A percentile compares a stretch with the other conserved stretches of the same genome.
These are phyloP conservation scores for Yamadazyma pseudoaaseri DNA, from an alignment of 1,139 yeast genomes.

Conservation along the genomic window DNA sequence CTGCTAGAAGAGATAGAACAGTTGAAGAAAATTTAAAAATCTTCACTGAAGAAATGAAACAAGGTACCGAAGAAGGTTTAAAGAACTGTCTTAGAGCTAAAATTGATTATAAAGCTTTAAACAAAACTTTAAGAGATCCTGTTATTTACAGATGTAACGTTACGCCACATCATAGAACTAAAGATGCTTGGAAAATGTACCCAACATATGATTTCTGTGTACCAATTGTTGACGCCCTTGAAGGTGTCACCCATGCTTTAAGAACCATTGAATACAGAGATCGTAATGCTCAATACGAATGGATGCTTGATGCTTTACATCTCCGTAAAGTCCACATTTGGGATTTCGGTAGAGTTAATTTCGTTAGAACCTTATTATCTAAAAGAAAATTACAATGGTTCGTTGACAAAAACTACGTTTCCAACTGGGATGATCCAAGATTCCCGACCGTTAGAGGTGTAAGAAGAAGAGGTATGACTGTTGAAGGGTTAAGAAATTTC, in stretches of 20 bases:
- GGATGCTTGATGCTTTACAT: constrained; percentile 81
- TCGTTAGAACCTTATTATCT: constrained; percentile 88
- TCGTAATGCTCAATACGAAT: constrained; percentile 95
- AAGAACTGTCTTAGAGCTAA: constrained; percentile 93
- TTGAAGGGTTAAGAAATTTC: constrained; percentile 92
- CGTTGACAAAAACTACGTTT: constrained; percentile 82
- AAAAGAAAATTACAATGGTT: constrained; percentile 99
- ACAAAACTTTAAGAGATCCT: constrained; percentile 96
- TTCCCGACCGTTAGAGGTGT: constrained; percentile 99
- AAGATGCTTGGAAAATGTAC: constrained; percentile 86
- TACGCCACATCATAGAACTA: constrained; percentile 97
- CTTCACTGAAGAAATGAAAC: constrained; percentile 87
- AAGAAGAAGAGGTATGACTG: constrained; percentile 98
- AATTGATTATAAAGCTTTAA: constrained; percentile 83
- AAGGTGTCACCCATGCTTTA: constrained; percentile 96
- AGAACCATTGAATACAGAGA: constrained; percentile 98
- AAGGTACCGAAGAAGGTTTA: constrained; percentile 87
- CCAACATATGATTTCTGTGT: constrained; percentile 99
- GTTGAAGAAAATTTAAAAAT: constrained; percentile 86
- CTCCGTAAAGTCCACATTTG: constrained; percentile 92
- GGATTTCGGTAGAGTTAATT: constrained; percentile 97
- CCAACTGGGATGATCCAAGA: constrained; percentile 98
- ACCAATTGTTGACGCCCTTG: constrained; percentile 90
- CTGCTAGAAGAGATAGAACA: constrained; percentile 84
- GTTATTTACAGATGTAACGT: constrained; percentile 94